phyloP scores from a whole-genome alignment of 2,329 filamentous ascomycete species.

The Cercospora sojina region DNA sequence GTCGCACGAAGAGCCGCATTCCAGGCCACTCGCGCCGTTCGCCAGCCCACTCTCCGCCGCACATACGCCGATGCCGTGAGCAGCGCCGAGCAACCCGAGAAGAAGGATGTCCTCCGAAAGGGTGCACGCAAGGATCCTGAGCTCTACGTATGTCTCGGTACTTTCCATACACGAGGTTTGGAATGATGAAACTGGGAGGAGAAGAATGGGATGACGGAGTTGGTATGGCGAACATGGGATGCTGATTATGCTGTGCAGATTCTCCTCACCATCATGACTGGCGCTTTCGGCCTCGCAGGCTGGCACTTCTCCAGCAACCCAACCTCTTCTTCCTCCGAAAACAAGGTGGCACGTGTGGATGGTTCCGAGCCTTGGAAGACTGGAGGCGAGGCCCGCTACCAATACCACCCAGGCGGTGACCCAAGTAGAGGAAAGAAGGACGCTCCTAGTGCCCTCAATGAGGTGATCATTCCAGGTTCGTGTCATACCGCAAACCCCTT shows the following conservation, averaged over 20 bases:
- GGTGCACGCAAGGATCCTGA: constrained; percentile 70
- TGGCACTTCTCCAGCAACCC: constrained; percentile 87
- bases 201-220: background rate
- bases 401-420: constrained; percentile 77
- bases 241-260: constrained; percentile 57
- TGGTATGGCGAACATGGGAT: background rate
- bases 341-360: constrained; percentile 68
- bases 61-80: constrained; percentile 45
- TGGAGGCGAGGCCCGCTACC: constrained; percentile 61
- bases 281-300: constrained; percentile 81
- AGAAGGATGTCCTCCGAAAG: constrained; percentile 56
- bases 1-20: constrained; percentile 49
- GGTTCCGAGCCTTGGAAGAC: constrained; percentile 91
- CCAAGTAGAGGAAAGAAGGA: constrained; percentile 72
- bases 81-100: constrained; percentile 43
- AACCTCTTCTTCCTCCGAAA: constrained; percentile 80
- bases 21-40: constrained; percentile 43
- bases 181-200: background rate
- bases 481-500: too few relatives aligned
- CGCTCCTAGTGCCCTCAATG: constrained; percentile 92
- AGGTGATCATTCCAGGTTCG: constrained; percentile 82
- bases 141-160: constrained; percentile 61
- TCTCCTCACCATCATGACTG: constrained; percentile 86
- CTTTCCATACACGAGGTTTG: background rate
- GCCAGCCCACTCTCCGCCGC: constrained; percentile 35